These are phyloP conservation scores for Pichia sp. DNA, from an alignment of 1,139 yeast genomes.

Conservation along the genomic window DNA sequence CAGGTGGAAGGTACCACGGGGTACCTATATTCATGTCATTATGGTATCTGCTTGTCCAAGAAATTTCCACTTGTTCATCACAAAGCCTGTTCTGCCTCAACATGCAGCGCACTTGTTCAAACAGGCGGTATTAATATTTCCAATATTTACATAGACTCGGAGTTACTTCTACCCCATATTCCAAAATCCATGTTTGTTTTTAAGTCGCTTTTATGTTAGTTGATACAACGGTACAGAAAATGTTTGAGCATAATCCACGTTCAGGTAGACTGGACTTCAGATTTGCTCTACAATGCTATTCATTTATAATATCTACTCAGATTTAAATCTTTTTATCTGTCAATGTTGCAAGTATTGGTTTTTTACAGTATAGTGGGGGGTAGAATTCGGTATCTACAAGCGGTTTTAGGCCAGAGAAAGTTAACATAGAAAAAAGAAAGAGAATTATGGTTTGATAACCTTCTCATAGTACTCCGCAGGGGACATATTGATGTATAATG, in stretches of 20 bases:
- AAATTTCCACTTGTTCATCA: conserved; percentile 52
- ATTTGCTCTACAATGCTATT: too few species aligned
- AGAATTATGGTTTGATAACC: conserved; percentile 4
- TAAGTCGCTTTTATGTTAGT: conserved; percentile 38
- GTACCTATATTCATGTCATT: conserved; percentile 49
- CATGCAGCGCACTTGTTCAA: conserved; percentile 58
- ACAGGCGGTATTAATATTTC: conserved; percentile 43
- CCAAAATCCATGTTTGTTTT: conserved; percentile 32
- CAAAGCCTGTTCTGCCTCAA: conserved; percentile 56
- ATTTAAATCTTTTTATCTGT: too few species aligned
- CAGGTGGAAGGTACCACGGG: too few species aligned
- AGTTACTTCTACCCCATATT: conserved; percentile 22
- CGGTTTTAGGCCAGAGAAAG: too few species aligned
- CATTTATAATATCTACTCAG: too few species aligned
- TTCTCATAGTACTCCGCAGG: conserved; percentile 18
- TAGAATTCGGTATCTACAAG: too few species aligned
- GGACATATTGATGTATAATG: conserved; percentile 9
- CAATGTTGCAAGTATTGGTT: too few species aligned
- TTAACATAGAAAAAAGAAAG: neutral
- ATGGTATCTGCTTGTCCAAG: conserved; percentile 58
- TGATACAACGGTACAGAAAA: conserved; percentile 39
- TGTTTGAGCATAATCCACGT: conserved; percentile 45
- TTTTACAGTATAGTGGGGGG: too few species aligned
- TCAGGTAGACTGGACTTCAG: conserved; percentile 49
- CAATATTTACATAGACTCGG: conserved; percentile 45